Evolutionary conservation across 2,329 filamentous ascomycete genomes (phyloP).

Genomic region (Curvularia eragrostidis): DNA sequence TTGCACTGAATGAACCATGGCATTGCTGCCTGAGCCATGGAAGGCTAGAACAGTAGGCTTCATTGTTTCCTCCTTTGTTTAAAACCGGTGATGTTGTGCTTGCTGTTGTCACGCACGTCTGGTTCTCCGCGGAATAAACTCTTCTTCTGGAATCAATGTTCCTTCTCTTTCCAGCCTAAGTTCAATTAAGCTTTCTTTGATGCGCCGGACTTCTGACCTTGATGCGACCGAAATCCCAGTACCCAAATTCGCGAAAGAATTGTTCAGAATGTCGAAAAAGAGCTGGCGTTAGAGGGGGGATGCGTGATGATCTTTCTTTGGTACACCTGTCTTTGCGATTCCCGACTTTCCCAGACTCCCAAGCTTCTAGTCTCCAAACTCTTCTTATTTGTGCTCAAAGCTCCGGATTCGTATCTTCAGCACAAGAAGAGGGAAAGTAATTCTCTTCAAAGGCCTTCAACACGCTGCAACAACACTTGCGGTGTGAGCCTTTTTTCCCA

Average conservation of each 20-base stretch:
- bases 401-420: neutral
- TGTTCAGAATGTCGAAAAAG: neutral
- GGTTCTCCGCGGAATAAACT: neutral
- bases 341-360: neutral
- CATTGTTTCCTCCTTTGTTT: neutral
- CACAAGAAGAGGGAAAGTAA: neutral
- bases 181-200: neutral
- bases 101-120: neutral
- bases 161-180: neutral
- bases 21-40: slow-evolving; percentile 47
- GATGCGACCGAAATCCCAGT: neutral
- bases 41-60: slow-evolving; percentile 47
- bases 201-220: neutral
- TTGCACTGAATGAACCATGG: slow-evolving; percentile 43
- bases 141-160: neutral
- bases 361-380: neutral
- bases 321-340: neutral
- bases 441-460: neutral
- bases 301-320: neutral
- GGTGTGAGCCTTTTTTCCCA: neutral
- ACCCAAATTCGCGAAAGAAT: neutral
- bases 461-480: neutral
- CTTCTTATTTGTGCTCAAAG: neutral
- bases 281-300: neutral
- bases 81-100: neutral